Percentiles rank a stretch among this genome's conserved stretches.
These are phyloP conservation scores for Thraustotheca clavata DNA, from an alignment of 352 stramenopile species.

Conservation along the genomic window DNA sequence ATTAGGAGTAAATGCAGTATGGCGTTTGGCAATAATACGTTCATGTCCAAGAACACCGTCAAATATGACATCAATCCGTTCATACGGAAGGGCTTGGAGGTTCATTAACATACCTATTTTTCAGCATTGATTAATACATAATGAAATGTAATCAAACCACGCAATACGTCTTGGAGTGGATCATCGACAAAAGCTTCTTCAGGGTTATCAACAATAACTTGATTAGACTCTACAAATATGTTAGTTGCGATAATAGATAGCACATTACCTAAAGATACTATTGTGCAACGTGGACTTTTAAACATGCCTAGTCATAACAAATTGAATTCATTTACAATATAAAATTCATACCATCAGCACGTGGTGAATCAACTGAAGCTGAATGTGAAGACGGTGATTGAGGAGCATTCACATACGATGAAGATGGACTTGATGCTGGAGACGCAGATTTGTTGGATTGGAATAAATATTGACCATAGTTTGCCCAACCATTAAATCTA, in stretches of 20 bases:
- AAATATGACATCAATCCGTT: conserved; percentile 63
- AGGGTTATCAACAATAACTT: conserved; percentile 57
- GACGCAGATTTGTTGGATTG: conserved; percentile 1
- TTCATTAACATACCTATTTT: conserved; percentile 49
- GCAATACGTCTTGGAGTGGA: conserved; percentile 45
- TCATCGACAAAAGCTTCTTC: conserved; percentile 61
- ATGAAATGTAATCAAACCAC: conserved; percentile 19
- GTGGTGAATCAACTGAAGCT: not conserved
- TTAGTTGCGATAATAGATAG: not conserved
- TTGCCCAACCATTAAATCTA: not conserved
- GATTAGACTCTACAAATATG: not conserved
- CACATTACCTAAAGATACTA: not conserved
- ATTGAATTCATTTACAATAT: not conserved
- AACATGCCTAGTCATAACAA: not conserved
- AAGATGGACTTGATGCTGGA: not conserved
- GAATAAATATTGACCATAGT: not conserved
- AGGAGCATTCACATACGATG: not conserved
- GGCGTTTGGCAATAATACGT: conserved; percentile 73
- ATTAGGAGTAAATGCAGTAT: conserved; percentile 41
- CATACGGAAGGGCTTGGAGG: conserved; percentile 63
- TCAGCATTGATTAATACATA: not conserved
- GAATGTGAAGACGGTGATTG: not conserved
- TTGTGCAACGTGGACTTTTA: not conserved
- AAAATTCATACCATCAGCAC: not conserved
- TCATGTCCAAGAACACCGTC: conserved; percentile 60